Evolutionary conservation across 2,329 filamentous ascomycete genomes (phyloP).

Genomic region (Tolypocladium nubicola): DNA sequence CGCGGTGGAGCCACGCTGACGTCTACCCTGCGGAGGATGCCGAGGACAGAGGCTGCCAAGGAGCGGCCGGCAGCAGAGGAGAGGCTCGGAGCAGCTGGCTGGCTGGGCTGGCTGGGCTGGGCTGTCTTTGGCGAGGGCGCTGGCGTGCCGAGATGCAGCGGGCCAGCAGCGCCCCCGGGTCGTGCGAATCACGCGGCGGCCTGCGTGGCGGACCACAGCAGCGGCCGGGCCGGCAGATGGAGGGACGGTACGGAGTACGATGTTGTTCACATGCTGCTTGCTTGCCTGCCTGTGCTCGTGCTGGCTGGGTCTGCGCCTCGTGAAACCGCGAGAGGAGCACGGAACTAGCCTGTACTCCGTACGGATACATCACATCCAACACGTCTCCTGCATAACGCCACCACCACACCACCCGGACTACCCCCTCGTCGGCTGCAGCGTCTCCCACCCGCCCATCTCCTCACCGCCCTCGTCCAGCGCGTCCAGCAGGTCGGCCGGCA

Average conservation of each 20-base stretch:
- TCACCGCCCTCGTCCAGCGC: conserved; percentile 35
- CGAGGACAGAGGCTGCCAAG: too few species aligned
- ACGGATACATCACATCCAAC: not conserved
- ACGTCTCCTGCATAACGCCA: not conserved
- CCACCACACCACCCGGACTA: not conserved
- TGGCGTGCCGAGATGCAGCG: not conserved
- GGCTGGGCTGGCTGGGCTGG: too few species aligned
- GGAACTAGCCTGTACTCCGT: too few species aligned
- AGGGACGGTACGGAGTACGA: too few species aligned
- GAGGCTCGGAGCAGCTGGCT: too few species aligned
- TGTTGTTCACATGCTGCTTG: not conserved
- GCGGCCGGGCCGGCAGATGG: too few species aligned
- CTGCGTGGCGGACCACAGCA: too few species aligned
- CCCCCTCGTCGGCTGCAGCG: conserved; percentile 32
- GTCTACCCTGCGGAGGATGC: too few species aligned
- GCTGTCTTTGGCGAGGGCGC: too few species aligned
- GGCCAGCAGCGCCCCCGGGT: not conserved
- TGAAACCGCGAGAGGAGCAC: not conserved
- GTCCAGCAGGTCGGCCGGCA: conserved; percentile 31
- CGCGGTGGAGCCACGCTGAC: too few species aligned
- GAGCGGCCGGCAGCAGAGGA: too few species aligned
- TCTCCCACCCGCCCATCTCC: conserved; percentile 44
- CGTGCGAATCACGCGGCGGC: not conserved
- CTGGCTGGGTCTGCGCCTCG: not conserved
- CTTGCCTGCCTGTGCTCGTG: not conserved